Evolutionary conservation across 1,284 basidiomycete genomes (phyloP).

Genomic region (Tilletia indica): DNA sequence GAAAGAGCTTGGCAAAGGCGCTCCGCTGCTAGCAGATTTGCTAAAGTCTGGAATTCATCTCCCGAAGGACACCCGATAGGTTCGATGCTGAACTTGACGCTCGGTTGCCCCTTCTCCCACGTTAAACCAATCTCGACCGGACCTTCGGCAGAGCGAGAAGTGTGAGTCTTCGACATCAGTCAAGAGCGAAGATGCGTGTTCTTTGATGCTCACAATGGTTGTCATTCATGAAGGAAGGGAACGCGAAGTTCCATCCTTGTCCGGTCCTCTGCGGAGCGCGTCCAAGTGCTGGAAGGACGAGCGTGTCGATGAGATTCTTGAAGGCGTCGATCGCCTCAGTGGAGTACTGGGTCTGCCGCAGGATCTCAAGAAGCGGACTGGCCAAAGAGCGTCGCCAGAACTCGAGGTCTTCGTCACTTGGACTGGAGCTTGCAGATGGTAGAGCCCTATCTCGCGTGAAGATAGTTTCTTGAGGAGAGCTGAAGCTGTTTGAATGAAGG

Average conservation of each 20-base stretch:
- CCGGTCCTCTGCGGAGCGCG: neutral
- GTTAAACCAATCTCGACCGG: slow-evolving; percentile 1
- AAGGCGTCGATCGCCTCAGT: neutral
- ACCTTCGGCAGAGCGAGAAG: neutral
- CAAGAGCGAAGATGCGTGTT: neutral
- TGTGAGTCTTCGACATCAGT: neutral
- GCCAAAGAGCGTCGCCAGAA: neutral
- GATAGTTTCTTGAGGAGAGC: neutral
- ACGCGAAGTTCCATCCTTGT: neutral
- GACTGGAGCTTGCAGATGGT: neutral
- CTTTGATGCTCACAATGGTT: slow-evolving; percentile 7
- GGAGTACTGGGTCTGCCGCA: neutral
- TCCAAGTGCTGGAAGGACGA: slow-evolving; percentile 6
- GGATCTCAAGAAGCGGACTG: neutral
- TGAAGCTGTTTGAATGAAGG: neutral
- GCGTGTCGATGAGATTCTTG: neutral
- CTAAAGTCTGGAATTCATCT: neutral
- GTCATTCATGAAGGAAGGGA: slow-evolving; percentile 12
- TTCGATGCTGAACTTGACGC: slow-evolving; percentile 1
- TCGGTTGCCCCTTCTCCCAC: neutral
- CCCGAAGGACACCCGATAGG: neutral
- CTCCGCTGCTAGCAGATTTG: slow-evolving; percentile 3
- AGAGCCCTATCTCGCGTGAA: neutral
- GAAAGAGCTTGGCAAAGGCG: neutral
- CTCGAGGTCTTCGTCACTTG: neutral